phyloP scores from a whole-genome alignment of 352 stramenopile species.

The Phytopythium boreale region DNA sequence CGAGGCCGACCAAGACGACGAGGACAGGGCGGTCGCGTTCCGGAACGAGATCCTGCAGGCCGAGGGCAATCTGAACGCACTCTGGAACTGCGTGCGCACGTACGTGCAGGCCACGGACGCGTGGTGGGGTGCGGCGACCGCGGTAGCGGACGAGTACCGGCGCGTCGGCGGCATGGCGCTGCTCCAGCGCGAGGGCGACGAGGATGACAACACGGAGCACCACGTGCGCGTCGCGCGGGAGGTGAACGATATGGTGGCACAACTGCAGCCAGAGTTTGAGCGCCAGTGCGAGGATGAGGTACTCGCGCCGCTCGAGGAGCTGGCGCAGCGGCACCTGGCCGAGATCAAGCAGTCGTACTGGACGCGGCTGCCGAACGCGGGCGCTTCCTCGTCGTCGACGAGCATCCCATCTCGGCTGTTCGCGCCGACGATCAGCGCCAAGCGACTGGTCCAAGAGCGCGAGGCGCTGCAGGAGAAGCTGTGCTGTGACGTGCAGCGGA shows the following conservation, averaged over 20 bases:
- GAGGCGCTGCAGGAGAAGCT: slow-evolving; percentile 41
- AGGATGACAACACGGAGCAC: slow-evolving; percentile 12
- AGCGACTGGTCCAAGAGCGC: slow-evolving; percentile 51
- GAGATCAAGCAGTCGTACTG: slow-evolving; percentile 82
- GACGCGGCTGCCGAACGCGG: slow-evolving; percentile 37
- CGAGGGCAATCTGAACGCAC: slow-evolving; percentile 63
- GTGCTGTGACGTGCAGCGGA: slow-evolving; percentile 44
- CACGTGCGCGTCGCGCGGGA: slow-evolving; percentile 22
- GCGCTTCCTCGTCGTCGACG: background rate
- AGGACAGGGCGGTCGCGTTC: slow-evolving; percentile 43
- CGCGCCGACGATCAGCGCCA: slow-evolving; percentile 21
- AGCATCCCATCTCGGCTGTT: slow-evolving; percentile 1
- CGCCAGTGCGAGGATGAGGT: slow-evolving; percentile 42
- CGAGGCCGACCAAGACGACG: slow-evolving; percentile 8
- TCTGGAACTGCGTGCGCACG: slow-evolving; percentile 71
- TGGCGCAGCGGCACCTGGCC: slow-evolving; percentile 48
- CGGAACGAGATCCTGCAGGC: slow-evolving; percentile 74
- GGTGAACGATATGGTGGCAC: slow-evolving; percentile 28
- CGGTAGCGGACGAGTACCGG: slow-evolving; percentile 66
- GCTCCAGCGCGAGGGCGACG: slow-evolving; percentile 17
- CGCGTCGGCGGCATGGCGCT: slow-evolving; percentile 53
- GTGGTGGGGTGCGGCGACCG: slow-evolving; percentile 49
- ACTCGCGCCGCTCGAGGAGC: slow-evolving; percentile 33
- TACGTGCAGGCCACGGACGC: slow-evolving; percentile 60
- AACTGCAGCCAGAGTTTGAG: slow-evolving; percentile 39